Evolutionary conservation across 1,284 basidiomycete species (phyloP).

Genomic region (Tilletia setariae): DNA sequence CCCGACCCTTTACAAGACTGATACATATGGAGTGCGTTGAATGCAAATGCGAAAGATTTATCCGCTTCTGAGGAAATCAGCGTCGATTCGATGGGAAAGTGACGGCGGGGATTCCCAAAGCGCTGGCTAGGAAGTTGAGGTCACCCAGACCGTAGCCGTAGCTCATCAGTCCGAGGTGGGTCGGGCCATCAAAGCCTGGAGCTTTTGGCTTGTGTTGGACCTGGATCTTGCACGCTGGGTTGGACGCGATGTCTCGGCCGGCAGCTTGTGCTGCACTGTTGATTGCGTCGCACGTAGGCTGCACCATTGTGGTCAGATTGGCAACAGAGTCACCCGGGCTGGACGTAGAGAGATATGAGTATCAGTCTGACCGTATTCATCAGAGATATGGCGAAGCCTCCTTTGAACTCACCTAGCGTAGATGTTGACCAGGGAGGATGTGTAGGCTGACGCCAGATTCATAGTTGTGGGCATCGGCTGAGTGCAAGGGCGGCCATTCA

Average conservation of each 20-base stretch:
- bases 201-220: neutral
- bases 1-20: no score
- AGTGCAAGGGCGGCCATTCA: neutral
- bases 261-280: neutral
- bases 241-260: neutral
- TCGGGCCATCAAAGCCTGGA: neutral
- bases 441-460: neutral
- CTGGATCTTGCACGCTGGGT: neutral
- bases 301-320: neutral
- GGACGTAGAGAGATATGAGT: neutral
- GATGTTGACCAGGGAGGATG: neutral
- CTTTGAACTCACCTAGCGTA: neutral
- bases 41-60: no score
- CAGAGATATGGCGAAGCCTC: neutral
- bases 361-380: no score
- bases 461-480: neutral
- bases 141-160: neutral
- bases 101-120: neutral
- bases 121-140: neutral
- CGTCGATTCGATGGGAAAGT: no score
- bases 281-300: neutral
- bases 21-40: no score
- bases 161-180: neutral
- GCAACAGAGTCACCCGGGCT: neutral
- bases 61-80: no score